Conservation (phyloP, 2,329 filamentous ascomycete species). For the Stemphylium vesicarium region DNA sequence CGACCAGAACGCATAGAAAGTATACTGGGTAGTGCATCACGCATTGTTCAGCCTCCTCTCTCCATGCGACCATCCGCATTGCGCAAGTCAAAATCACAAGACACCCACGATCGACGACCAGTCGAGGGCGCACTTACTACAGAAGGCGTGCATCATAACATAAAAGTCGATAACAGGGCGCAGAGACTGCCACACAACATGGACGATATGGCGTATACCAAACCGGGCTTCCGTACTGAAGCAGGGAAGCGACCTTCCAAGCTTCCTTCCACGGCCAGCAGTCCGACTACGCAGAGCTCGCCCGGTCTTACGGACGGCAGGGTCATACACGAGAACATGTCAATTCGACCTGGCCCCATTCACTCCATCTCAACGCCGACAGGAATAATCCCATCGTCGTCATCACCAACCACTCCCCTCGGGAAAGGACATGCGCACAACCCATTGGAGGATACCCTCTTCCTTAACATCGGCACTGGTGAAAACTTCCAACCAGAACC, state of each 20-base stretch:
- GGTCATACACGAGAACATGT: slow-evolving; percentile 40
- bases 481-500: slow-evolving; percentile 49
- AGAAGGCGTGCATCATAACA: slow-evolving; percentile 61
- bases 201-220: slow-evolving; percentile 30
- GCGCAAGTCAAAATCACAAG: slow-evolving; percentile 57
- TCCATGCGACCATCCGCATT: slow-evolving; percentile 55
- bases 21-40: slow-evolving; percentile 64
- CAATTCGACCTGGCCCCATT: slow-evolving; percentile 36
- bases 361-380: slow-evolving; percentile 30
- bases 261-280: slow-evolving; percentile 21
- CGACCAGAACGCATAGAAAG: slow-evolving; percentile 63
- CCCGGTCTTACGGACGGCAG: slow-evolving; percentile 30
- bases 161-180: slow-evolving; percentile 44
- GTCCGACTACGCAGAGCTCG: slow-evolving; percentile 26
- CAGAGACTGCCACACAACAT: slow-evolving; percentile 26
- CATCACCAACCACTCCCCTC: slow-evolving; percentile 38
- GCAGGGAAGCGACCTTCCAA: slow-evolving; percentile 7
- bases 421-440: slow-evolving; percentile 68
- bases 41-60: slow-evolving; percentile 64
- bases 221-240: slow-evolving; percentile 23
- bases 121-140: slow-evolving; percentile 59
- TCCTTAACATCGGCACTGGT: slow-evolving; percentile 78
- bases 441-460: slow-evolving; percentile 68
- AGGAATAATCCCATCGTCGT: slow-evolving; percentile 8
- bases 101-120: slow-evolving; percentile 58